Conservation (phyloP, 73 alveolate species). For the Paramecium sexaurelia region DNA sequence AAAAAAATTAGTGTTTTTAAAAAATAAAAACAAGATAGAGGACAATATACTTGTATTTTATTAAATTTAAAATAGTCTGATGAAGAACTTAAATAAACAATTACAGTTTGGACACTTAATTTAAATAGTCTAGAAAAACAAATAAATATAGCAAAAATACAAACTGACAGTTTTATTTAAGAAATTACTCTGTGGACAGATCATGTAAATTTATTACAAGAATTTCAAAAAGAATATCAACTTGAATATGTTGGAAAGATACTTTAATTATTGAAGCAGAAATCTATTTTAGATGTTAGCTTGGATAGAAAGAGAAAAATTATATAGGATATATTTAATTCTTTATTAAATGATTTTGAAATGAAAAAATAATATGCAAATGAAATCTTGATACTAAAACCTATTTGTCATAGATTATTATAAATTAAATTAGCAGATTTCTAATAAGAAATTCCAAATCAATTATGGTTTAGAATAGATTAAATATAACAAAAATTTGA, state of each 20-base stretch:
- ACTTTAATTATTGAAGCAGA: not conserved
- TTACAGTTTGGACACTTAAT: constrained; percentile 5
- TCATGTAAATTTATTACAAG: not conserved
- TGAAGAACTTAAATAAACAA: not conserved
- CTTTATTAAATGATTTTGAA: constrained; percentile 19
- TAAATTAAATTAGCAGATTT: not conserved
- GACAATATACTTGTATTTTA: not conserved
- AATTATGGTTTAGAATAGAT: not conserved
- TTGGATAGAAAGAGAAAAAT: constrained; percentile 16
- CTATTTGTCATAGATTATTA: not conserved
- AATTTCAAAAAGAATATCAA: not conserved
- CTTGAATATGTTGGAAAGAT: not conserved
- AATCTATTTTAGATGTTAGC: not conserved
- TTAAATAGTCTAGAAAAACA: not conserved
- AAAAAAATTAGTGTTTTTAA: not conserved
- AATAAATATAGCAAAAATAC: not conserved
- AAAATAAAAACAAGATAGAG: constrained; percentile 25
- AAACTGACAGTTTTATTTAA: constrained; percentile 25
- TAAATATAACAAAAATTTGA: not conserved
- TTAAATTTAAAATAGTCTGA: not conserved
- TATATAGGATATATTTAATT: not conserved
- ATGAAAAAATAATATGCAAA: not conserved
- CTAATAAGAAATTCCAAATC: not conserved
- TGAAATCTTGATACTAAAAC: not conserved
- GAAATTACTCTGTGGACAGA: constrained; percentile 32